Conservation (phyloP, 352 stramenopile species). For the Globisporangium heterothallicum region DNA sequence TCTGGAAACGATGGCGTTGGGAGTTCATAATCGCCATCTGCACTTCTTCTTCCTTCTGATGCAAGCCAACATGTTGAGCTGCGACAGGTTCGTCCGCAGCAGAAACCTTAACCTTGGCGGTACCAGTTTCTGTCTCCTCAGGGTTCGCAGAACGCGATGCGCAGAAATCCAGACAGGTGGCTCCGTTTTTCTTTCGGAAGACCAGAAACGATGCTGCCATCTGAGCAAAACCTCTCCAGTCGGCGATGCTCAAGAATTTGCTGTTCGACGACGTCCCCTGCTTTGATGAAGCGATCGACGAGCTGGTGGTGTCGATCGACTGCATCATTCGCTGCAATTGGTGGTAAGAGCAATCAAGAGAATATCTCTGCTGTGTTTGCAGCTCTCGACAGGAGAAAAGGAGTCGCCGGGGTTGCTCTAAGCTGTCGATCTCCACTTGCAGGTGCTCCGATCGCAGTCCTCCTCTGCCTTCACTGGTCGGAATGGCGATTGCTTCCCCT, state of each 20-base stretch:
- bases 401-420: constrained; percentile 30
- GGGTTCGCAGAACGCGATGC: neutral
- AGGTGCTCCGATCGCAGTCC: constrained; percentile 22
- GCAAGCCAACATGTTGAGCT: neutral
- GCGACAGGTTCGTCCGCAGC: neutral
- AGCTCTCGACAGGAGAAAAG: constrained; percentile 51
- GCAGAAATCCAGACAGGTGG: constrained; percentile 2
- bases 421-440: constrained; percentile 38
- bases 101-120: neutral
- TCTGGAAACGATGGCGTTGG: constrained; percentile 26
- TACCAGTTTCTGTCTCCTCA: neutral
- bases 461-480: neutral
- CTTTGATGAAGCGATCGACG: neutral
- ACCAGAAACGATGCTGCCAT: constrained; percentile 19
- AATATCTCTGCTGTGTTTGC: constrained; percentile 38
- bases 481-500: neutral
- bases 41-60: constrained; percentile 5
- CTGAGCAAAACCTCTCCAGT: constrained; percentile 25
- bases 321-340: constrained; percentile 20
- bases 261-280: neutral
- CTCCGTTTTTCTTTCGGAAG: constrained; percentile 32
- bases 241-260: constrained; percentile 10
- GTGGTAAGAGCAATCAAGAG: constrained; percentile 36
- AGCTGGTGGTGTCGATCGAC: neutral
- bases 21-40: constrained; percentile 6